Evolutionary conservation across 345 rosid species (phyloP), one percentile per base, ranked within the genome.

Genomic region (Nasturtium officinale): DNA sequence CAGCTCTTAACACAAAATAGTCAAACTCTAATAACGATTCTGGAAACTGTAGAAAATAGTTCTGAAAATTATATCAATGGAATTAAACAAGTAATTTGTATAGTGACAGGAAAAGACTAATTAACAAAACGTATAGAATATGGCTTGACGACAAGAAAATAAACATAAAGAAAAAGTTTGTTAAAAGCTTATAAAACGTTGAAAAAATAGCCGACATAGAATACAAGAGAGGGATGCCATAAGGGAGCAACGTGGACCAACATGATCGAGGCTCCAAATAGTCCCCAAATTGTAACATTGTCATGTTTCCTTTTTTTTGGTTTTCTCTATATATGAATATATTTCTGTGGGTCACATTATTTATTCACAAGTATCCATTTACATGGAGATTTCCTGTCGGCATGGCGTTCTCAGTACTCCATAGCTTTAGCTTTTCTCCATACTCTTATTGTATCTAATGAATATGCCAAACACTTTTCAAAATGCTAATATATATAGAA

Each of bases 161-260:
- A 38, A 38, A 29, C 30, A 30, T 17, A 29, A 9, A 21, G 57
- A 6, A 61, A 59, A 42, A 15, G 35, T 42, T 61, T 61, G 6
- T 8, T 2, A 18, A 48, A 61, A 40, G 53, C 32, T 18, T 51
- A 38, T 38, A 52, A 42, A 51, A 61, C 45, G 43, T 52, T 13
- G 63, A 53, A 50, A 38, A 62, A 30, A 25, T 26, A 51, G 55
- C 77, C 77, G 77, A 72, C 77, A 72, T 52, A 38, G 63, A 42
- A 63, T 20, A 53, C 26, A 53, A 32, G 46, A 42, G 69, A 61
- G 52, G 69, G 61, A 25, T 52, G 61, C 35, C 45, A 72, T 13
- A 9, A 20, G 69, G 76, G 55, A 62, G 54, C 62, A 72, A 62
- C 30, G 46, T 52, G 69, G 77, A 72, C 77, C 77, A 72, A 63